phyloP scores from a whole-genome alignment of 768 basidiomycete species.

The Agrocybe pediades region DNA sequence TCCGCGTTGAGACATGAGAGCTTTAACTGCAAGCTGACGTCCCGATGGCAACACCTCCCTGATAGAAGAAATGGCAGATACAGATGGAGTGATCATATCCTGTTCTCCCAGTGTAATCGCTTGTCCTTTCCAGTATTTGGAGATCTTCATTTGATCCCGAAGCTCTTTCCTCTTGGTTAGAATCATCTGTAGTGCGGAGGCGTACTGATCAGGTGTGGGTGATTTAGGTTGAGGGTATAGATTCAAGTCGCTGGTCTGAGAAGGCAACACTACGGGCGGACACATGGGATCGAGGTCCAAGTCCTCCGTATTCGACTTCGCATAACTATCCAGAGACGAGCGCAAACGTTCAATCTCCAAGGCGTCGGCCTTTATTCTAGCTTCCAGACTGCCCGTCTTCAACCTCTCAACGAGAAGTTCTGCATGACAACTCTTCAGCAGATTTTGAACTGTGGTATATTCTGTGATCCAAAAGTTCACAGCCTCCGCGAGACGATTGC shows the following conservation, averaged over 20 bases:
- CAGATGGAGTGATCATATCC: slow-evolving; percentile 37
- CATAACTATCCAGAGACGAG: slow-evolving; percentile 19
- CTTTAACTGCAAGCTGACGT: slow-evolving; percentile 41
- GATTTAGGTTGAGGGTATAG: slow-evolving; percentile 11
- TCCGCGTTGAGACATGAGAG: slow-evolving; percentile 29
- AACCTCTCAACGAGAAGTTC: slow-evolving; percentile 19
- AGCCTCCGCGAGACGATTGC: slow-evolving; percentile 16
- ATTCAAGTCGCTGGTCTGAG: slow-evolving; percentile 14
- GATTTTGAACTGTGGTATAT: slow-evolving; percentile 19
- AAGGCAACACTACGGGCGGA: neutral
- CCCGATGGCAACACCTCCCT: slow-evolving; percentile 31
- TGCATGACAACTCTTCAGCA: slow-evolving; percentile 17
- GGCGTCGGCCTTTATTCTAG: slow-evolving; percentile 17
- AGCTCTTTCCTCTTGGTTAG: slow-evolving; percentile 46
- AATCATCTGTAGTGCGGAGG: slow-evolving; percentile 49
- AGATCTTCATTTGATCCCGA: slow-evolving; percentile 40
- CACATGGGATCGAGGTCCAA: neutral
- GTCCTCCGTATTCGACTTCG: too few species aligned
- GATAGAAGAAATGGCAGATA: slow-evolving; percentile 40
- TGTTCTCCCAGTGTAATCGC: slow-evolving; percentile 30
- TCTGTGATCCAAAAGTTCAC: slow-evolving; percentile 23
- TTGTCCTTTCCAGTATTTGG: slow-evolving; percentile 47
- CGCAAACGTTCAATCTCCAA: slow-evolving; percentile 17
- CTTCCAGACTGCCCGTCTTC: slow-evolving; percentile 17
- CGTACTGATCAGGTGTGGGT: slow-evolving; percentile 45